phyloP scores from a whole-genome alignment of 805 yeast genomes.

The Nakazawaea wickerhamii region DNA sequence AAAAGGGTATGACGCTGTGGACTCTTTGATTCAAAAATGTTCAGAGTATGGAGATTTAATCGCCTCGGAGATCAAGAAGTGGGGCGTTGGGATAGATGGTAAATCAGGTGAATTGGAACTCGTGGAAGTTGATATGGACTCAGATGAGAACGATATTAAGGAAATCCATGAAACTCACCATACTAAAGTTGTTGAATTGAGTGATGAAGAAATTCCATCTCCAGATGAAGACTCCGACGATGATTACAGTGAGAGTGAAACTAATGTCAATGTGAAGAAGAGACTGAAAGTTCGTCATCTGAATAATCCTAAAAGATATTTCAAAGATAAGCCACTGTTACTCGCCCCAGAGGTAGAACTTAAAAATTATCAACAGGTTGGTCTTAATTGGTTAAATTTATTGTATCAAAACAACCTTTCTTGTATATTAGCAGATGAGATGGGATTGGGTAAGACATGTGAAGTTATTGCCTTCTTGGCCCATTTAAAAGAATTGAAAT shows the following conservation, averaged over 20 bases:
- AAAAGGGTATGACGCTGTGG: slow-evolving; percentile 91
- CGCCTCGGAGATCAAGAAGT: slow-evolving; percentile 62
- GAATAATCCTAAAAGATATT: slow-evolving; percentile 31
- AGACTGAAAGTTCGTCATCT: slow-evolving; percentile 5
- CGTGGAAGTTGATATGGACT: slow-evolving; percentile 39
- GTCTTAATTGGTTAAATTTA: slow-evolving; percentile 86
- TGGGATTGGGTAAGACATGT: slow-evolving; percentile 97
- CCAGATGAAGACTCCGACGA: slow-evolving; percentile 32
- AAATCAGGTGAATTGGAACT: slow-evolving; percentile 59
- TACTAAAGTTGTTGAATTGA: slow-evolving; percentile 44
- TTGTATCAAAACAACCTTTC: slow-evolving; percentile 75
- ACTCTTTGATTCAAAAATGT: slow-evolving; percentile 82
- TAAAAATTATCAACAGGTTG: slow-evolving; percentile 94
- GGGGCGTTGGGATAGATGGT: slow-evolving; percentile 85
- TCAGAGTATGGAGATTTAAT: slow-evolving; percentile 70
- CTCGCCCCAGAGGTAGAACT: slow-evolving; percentile 59
- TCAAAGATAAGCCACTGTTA: slow-evolving; percentile 66
- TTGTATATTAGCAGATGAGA: slow-evolving; percentile 95
- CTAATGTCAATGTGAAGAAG: neutral
- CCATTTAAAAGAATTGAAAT: slow-evolving; percentile 58
- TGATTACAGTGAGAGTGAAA: slow-evolving; percentile 19
- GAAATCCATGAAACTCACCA: slow-evolving; percentile 14
- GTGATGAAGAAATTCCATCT: slow-evolving; percentile 23
- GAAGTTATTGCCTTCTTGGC: slow-evolving; percentile 93
- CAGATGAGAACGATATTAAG: slow-evolving; percentile 25